Base-by-base conservation (phyloP, 352 stramenopile species). In the Pythium biforme region DNA sequence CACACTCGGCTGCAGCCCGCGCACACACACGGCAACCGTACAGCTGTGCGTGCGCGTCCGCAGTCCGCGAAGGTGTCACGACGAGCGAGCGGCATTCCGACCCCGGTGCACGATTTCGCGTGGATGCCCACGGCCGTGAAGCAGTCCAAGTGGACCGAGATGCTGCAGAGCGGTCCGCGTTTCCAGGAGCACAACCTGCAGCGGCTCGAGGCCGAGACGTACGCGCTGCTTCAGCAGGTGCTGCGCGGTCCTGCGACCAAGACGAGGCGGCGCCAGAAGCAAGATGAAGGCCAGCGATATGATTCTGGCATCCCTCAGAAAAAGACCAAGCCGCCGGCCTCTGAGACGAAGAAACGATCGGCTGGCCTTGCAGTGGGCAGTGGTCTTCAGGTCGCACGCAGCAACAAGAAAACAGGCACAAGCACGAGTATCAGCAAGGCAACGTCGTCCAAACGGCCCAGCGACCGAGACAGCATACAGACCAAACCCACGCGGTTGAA, bases 111-210 rank as follows among this genome's bases (percentile, higher is more conserved):
- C 14, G 54, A 62, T 3, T 29, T 67, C 29, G 40, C 39, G 45
- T 68, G 58, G 53, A 59, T 68, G 47, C 59, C 60, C 6, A 9
- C 17, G 22, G 27, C 27, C 0, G 59, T 66, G 1, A 55, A 70
- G 22, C 17, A 40, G 9, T 64, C 59, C 20, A 72, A 72, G 22
- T 68, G 65, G 65, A 68, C 59, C 20, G 60, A 72, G 43, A 68
- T 72, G 59, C 34, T 72, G 11, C 40, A 67, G n/a, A 33, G 22
- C 12, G 56, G 59, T 14, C 65, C 65, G 4, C 14, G 15, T 12
- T 72, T 72, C 39, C 39, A 68, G 20, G 46, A 72, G 14, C 39
- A 33, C 6, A 64, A 22, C n/a, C 33, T 72, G 22, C 33, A 68
- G 37, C 43, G 34, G 8, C 43, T 72, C 1, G 65, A 72, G 43